Base-by-base conservation (phyloP, 805 yeast species). In the Torulaspora microellipsoides region DNA sequence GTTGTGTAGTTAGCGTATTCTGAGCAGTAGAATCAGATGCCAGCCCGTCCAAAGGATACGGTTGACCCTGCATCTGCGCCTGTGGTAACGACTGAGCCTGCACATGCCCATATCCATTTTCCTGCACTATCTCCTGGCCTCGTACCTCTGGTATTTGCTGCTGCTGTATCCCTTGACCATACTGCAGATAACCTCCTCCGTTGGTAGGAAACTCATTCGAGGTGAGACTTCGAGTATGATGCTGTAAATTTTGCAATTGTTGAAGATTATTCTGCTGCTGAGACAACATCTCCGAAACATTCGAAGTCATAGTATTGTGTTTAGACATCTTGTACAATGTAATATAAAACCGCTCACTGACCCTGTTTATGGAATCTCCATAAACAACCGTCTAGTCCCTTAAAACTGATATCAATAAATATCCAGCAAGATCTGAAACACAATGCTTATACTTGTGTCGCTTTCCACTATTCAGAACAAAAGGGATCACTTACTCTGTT, bases 231-330 rank as follows among this genome's bases (percentile, higher is more conserved):
- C 63, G 66, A 1, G 76, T 65, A 46, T 71, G 76, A 45, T 70
- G 67, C 44, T 68, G 73, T 42, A 73, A 57, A 43, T 65, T 71
- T 41, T 72, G 73, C 38, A 74, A 56, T 43, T 75, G 78, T 17
- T 71, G 68, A 46, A 71, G 65, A 49, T 73, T 74, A 44, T 70
- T 73, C 31, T 68, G 65, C 40, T 71, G 68, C 44, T 74, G 78
- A 42, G 77, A 70, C 32, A 62, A 55, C 49, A 63, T 62, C 34
- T 64, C 66, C 27, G 69, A 59, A 38, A 62, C 54, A 33, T 51
- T 56, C 7, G 71, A 65, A 38, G 59, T 57, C 68, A 68, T 62
- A 3, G 70, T 66, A 38, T 67, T 67, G 45, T 63, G 62, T 37
- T 67, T 61, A 7, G 71, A 67, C 65, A 61, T 61, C 31, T 20